Percentiles rank a stretch among this genome's conserved stretches.
Conservation (phyloP, 306 rosid genomes). For the Vigna mungo region DNA sequence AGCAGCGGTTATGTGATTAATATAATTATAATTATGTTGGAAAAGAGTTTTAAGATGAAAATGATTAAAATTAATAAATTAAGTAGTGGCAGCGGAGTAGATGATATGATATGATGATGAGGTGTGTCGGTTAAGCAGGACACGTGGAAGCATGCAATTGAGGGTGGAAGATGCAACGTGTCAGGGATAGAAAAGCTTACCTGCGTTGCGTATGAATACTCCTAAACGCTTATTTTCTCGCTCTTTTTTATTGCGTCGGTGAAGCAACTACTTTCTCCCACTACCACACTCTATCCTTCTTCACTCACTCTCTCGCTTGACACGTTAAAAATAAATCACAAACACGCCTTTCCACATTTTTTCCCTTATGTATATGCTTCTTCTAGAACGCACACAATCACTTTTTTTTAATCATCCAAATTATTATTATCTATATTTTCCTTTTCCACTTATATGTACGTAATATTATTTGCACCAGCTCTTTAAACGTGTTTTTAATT, state of each 20-base stretch:
- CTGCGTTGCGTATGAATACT: conserved; percentile 55
- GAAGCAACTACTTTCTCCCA: conserved; percentile 37
- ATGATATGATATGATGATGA: conserved; percentile 31
- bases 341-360: conserved; percentile 8
- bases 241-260: conserved; percentile 47
- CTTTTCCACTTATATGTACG: no score
- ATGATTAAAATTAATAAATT: no score
- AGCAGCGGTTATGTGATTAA: no score
- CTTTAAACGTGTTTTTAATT: no score
- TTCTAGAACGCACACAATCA: conserved; percentile 18
- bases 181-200: background rate
- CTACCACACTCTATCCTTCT: conserved; percentile 44
- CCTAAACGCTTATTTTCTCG: conserved; percentile 7
- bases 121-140: conserved; percentile 43
- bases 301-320: conserved; percentile 28
- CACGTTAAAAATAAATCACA: conserved; percentile 20
- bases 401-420: no score
- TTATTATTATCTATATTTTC: no score
- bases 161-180: conserved; percentile 49
- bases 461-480: no score
- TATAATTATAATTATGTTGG: no score
- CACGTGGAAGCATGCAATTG: conserved; percentile 44
- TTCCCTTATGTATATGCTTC: background rate
- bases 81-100: background rate
- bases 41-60: no score